Conservation (phyloP, 1,139 yeast genomes). For the Lodderomyces parapsilosis region DNA sequence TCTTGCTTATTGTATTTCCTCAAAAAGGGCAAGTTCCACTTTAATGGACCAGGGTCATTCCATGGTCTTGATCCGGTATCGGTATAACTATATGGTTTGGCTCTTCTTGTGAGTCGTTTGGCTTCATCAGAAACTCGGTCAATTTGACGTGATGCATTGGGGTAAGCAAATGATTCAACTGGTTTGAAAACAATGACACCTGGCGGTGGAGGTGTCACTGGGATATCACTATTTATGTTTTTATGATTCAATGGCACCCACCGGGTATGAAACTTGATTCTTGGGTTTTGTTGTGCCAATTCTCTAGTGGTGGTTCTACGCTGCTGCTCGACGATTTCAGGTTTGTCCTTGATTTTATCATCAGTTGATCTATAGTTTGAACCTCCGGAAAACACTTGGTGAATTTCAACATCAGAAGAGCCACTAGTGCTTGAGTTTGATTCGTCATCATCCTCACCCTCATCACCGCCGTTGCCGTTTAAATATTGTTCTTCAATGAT, state of each 20-base stretch:
- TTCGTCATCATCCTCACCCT: neutral
- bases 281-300: slow-evolving; percentile 23
- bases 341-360: slow-evolving; percentile 18
- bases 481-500: slow-evolving; percentile 22
- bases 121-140: slow-evolving; percentile 72
- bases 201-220: slow-evolving; percentile 78
- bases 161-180: slow-evolving; percentile 75
- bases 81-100: slow-evolving; percentile 43
- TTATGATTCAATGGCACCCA: slow-evolving; percentile 78
- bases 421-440: slow-evolving; percentile 12
- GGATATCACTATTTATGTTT: slow-evolving; percentile 56
- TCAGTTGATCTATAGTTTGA: slow-evolving; percentile 22
- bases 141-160: slow-evolving; percentile 73
- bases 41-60: slow-evolving; percentile 83
- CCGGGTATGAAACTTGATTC: slow-evolving; percentile 53
- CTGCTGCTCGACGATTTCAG: slow-evolving; percentile 14
- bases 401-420: slow-evolving; percentile 39
- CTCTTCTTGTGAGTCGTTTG: slow-evolving; percentile 60
- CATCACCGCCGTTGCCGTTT: too few species aligned
- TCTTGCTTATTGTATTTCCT: slow-evolving; percentile 16
- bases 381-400: slow-evolving; percentile 37
- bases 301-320: slow-evolving; percentile 20
- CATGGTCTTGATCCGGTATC: slow-evolving; percentile 77
- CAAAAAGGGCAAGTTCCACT: slow-evolving; percentile 35
- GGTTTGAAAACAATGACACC: slow-evolving; percentile 88